Percentiles rank a stretch among this genome's conserved stretches.
These are phyloP conservation scores for Tephrocybe rancida DNA, from an alignment of 768 basidiomycete genomes.

Conservation along the genomic window DNA sequence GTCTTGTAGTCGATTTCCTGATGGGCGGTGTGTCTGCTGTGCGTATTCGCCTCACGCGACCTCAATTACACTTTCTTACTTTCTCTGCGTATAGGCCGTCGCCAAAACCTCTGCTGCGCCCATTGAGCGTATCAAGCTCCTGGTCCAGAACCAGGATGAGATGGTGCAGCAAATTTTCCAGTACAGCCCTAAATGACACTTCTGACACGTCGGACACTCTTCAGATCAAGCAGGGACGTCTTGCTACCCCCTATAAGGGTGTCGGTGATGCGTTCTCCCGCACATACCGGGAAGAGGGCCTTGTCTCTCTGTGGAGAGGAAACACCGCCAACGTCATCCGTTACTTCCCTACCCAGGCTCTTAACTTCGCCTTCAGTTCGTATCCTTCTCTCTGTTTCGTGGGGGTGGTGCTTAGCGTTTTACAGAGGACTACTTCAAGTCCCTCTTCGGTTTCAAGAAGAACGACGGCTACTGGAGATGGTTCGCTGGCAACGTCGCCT, in stretches of 20 bases:
- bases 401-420: conserved; percentile 9
- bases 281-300: conserved; percentile 94
- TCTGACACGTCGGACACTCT: conserved; percentile 37
- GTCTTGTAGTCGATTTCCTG: conserved; percentile 79
- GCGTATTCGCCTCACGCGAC: conserved; percentile 28
- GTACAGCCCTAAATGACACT: not conserved
- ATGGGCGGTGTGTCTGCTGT: conserved; percentile 97
- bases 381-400: conserved; percentile 20
- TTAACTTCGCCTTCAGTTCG: conserved; percentile 99
- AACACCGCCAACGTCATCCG: conserved; percentile 99
- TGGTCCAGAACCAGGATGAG: conserved; percentile 99
- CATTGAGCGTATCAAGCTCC: conserved; percentile 99
- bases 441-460: conserved; percentile 98
- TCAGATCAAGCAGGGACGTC: conserved; percentile 99
- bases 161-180: conserved; percentile 62
- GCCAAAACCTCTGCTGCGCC: conserved; percentile 99
- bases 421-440: conserved; percentile 98
- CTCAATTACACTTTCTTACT: conserved; percentile 19
- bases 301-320: conserved; percentile 96
- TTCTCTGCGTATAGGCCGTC: conserved; percentile 67
- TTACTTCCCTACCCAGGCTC: conserved; percentile 99
- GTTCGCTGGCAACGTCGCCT: conserved; percentile 98
- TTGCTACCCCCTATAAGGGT: conserved; percentile 95
- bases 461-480: conserved; percentile 96
- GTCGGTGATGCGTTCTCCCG: conserved; percentile 89